Evolutionary conservation across 2,329 filamentous ascomycete species (phyloP), one percentile per base, ranked within the genome.

Genomic region (Aspergillus arachidicola): DNA sequence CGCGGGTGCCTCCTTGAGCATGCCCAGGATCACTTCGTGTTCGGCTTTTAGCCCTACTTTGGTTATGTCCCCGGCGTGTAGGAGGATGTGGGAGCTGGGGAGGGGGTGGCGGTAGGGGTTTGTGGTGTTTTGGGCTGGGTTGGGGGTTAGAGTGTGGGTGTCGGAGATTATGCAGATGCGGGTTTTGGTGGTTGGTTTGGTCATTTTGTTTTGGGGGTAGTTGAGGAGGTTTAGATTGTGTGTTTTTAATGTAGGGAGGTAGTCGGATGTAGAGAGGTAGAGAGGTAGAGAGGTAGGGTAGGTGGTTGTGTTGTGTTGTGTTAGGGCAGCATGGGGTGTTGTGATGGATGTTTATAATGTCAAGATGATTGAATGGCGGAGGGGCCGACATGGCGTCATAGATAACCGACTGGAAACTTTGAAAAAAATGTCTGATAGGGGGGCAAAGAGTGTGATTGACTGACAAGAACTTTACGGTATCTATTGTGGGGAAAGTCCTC

Each of bases 21-120:
- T 80, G 12, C 69, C 64, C 34, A 80, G 69, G 21, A 55, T 55
- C 14, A 26, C 32, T 38, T 55, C 51, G 68, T 86, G 85, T 69
- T 88, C 84, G 16, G 72, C 48, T 12, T 80, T 61, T 12, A 76
- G 75, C 6, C 86, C 85, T 41, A 80, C 75, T 72, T 81, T 82
- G 11, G 86, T 88, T 45, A 89, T 75, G 73, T 89, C 86, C 58
- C 86, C 86, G 63, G 84, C 84, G 70, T 88, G 86, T 5, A 88
- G 77, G 19, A 86, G 78, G 26, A 88, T 79, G 69, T 87, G 82
- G 41, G 82, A 80, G 55, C 72, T 68, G 5, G 84, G 85, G 10
- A 87, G 76, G 0, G 84, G 84, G 26, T 71, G 63, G 32, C 76
- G 75, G 71, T 76, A 80, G 54, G 77, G 66, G 57, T 69, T 65